Conservation (phyloP, 1,139 yeast genomes). For the Debaryomycetaceae sp. region DNA sequence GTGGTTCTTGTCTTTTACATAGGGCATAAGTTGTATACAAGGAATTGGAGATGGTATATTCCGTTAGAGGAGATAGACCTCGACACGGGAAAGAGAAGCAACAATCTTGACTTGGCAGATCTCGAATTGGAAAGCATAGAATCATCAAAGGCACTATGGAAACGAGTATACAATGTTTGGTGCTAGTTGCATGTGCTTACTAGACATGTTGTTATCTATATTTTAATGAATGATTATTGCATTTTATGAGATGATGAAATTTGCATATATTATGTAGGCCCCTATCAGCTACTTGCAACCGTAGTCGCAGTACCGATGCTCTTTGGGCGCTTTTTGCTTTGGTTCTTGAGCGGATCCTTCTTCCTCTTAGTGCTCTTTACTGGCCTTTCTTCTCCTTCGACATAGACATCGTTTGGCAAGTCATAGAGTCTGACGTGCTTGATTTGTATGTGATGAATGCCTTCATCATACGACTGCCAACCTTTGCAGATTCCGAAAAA, state of each 20-base stretch:
- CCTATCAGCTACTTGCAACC: constrained; percentile 5
- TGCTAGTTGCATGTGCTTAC: constrained; percentile 7
- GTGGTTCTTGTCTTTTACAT: constrained; percentile 31
- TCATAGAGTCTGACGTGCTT: constrained; percentile 79
- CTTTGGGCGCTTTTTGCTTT: constrained; percentile 15
- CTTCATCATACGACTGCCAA: constrained; percentile 64
- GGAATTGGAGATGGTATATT: constrained; percentile 31
- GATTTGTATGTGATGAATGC: constrained; percentile 58
- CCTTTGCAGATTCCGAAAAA: constrained; percentile 76
- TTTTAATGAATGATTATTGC: background rate
- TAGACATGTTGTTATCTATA: background rate
- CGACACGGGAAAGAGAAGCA: constrained; percentile 30
- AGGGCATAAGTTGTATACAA: constrained; percentile 30
- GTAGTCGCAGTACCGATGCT: constrained; percentile 11
- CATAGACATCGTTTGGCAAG: constrained; percentile 80
- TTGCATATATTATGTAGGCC: background rate
- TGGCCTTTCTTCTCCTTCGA: constrained; percentile 76
- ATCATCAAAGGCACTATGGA: constrained; percentile 2
- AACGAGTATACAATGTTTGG: constrained; percentile 14
- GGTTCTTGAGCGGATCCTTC: constrained; percentile 11
- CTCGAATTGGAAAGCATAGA: constrained; percentile 21
- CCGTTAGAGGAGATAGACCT: constrained; percentile 27
- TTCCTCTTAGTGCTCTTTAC: constrained; percentile 41
- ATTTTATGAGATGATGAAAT: background rate
- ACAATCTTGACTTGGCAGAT: constrained; percentile 21